These are phyloP conservation scores for Aspergillus pseudoviridinutans DNA, from an alignment of 2,329 filamentous ascomycete genomes.

Conservation along the genomic window DNA sequence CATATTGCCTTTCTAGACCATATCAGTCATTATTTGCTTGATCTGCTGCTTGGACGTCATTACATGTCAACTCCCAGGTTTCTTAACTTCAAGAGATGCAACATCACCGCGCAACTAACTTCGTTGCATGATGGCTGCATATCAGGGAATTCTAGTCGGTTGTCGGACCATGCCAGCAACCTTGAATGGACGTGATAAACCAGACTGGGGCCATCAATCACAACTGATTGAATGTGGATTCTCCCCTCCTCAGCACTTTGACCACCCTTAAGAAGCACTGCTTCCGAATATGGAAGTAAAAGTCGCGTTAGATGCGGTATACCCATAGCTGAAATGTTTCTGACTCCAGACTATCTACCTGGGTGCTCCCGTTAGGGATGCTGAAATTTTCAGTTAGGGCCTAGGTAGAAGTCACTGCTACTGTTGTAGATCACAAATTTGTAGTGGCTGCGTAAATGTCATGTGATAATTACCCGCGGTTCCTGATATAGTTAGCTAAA, in stretches of 20 bases:
- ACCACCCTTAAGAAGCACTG: constrained; percentile 17
- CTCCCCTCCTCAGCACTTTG: constrained; percentile 4
- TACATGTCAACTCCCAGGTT: constrained; percentile 60
- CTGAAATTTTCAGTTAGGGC: neutral
- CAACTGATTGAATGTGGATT: constrained; percentile 30
- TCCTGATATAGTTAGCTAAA: neutral
- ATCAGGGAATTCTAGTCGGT: constrained; percentile 46
- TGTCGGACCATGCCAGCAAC: constrained; percentile 43
- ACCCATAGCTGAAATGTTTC: constrained; percentile 22
- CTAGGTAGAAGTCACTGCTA: neutral
- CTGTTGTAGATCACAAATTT: no score
- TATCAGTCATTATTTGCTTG: constrained; percentile 7
- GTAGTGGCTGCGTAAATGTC: neutral
- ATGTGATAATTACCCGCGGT: neutral
- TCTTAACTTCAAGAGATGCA: constrained; percentile 61
- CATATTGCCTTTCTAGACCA: constrained; percentile 62
- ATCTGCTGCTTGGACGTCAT: constrained; percentile 49
- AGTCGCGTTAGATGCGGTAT: constrained; percentile 32
- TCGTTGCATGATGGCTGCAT: constrained; percentile 59
- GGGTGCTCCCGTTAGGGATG: neutral
- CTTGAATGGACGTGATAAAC: constrained; percentile 68
- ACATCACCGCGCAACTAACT: constrained; percentile 56
- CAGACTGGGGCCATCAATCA: constrained; percentile 75
- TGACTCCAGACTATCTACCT: neutral
- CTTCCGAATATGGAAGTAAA: constrained; percentile 27